Evolutionary conservation across 345 rosid genomes (phyloP).

Genomic region (Populus euphratica): DNA sequence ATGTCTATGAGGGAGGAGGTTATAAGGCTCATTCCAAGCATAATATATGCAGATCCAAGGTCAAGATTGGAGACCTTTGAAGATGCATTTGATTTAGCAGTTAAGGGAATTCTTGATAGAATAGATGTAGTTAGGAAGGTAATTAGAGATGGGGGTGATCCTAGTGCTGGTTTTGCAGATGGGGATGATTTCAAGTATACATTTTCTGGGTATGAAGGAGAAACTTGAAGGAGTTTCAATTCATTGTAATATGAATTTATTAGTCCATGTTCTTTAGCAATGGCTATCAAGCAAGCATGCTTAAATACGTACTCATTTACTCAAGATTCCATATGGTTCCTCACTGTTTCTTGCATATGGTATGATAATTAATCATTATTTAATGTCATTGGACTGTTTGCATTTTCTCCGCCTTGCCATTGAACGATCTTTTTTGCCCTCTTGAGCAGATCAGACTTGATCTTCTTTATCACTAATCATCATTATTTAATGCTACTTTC

Average conservation of each 20-base stretch:
- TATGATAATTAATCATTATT: too few species aligned
- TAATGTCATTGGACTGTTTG: too few species aligned
- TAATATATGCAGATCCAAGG: slow-evolving; percentile 24
- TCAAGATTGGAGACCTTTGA: slow-evolving; percentile 12
- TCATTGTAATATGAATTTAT: neutral
- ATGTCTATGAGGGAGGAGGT: slow-evolving; percentile 26
- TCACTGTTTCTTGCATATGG: too few species aligned
- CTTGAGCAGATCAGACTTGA: too few species aligned
- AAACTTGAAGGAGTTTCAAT: slow-evolving; percentile 6
- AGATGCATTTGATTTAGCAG: slow-evolving; percentile 31
- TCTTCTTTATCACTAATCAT: too few species aligned
- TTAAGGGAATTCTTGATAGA: slow-evolving; percentile 27
- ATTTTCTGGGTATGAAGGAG: slow-evolving; percentile 17
- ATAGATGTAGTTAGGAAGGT: slow-evolving; percentile 18
- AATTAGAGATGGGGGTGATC: slow-evolving; percentile 22
- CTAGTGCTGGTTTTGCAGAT: slow-evolving; percentile 29
- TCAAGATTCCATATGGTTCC: too few species aligned
- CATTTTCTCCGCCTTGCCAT: too few species aligned
- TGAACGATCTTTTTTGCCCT: too few species aligned
- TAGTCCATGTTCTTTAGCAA: neutral
- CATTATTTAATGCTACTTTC: too few species aligned
- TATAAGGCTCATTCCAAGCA: slow-evolving; percentile 18
- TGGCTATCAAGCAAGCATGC: too few species aligned
- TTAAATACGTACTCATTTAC: too few species aligned
- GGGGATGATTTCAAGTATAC: slow-evolving; percentile 25